Evolutionary conservation across 225 moss, liverwort and hornwort genomes (phyloP).

Genomic region (Ulota crispa): DNA sequence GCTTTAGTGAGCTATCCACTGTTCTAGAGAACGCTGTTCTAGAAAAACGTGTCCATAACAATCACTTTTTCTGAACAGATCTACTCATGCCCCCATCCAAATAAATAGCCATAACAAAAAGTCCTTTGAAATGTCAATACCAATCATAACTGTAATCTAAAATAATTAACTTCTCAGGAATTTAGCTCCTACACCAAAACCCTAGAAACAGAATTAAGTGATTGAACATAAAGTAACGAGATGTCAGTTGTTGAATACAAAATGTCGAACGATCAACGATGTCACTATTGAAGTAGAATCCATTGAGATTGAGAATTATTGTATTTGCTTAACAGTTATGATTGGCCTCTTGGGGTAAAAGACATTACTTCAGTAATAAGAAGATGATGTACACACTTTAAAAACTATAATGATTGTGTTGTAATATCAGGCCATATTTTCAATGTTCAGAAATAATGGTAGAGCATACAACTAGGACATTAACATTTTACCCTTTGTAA

Average conservation of each 20-base stretch:
- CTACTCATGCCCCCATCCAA: neutral
- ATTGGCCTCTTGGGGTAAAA: too few relatives aligned
- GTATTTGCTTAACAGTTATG: neutral
- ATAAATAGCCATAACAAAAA: neutral
- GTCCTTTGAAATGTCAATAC: neutral
- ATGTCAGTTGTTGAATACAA: neutral
- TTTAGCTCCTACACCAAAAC: neutral
- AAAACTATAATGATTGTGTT: neutral
- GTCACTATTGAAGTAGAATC: neutral
- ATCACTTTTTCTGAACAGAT: neutral
- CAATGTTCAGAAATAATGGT: too few relatives aligned
- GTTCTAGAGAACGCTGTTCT: neutral
- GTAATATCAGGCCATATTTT: neutral
- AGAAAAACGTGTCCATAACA: too few relatives aligned
- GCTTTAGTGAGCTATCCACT: neutral
- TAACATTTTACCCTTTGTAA: too few relatives aligned
- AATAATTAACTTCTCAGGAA: neutral
- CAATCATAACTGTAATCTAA: conserved; percentile 17
- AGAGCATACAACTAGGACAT: too few relatives aligned
- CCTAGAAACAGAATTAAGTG: neutral
- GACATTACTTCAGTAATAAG: neutral
- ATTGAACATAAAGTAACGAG: neutral
- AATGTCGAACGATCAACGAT: neutral
- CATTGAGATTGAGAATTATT: too few relatives aligned
- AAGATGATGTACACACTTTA: neutral